phyloP scores from a whole-genome alignment of 2,329 filamentous ascomycete species.

The Pochonia chlamydosporia region DNA sequence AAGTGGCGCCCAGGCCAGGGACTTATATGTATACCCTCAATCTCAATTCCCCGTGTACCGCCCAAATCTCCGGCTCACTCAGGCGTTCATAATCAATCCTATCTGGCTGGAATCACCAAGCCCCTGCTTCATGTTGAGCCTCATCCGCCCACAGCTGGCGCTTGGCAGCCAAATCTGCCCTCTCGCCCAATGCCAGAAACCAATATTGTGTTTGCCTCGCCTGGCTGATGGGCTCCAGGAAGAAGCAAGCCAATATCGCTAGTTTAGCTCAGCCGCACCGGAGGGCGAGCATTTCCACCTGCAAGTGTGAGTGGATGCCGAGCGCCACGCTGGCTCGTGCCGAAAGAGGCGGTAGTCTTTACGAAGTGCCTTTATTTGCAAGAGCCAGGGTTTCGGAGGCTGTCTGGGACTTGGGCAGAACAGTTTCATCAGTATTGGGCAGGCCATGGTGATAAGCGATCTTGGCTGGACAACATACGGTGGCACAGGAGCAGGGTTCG shows the following conservation, averaged over 20 bases:
- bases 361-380: not conserved
- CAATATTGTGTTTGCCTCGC: not conserved
- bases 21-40: no score
- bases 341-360: not conserved
- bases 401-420: no score
- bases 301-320: not conserved
- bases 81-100: no score
- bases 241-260: conserved; percentile 1
- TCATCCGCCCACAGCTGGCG: not conserved
- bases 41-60: not conserved
- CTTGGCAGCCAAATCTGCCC: not conserved
- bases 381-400: no score
- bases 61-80: no score
- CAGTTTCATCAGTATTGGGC: no score
- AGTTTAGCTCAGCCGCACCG: conserved; percentile 5
- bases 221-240: not conserved
- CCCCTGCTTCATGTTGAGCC: not conserved
- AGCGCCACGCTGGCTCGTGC: not conserved
- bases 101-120: no score
- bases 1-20: not conserved
- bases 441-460: no score
- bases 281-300: no score
- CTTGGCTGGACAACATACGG: no score
- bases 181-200: not conserved
- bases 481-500: no score